Percentiles rank a stretch among this genome's conserved stretches.
Evolutionary conservation across 2,329 filamentous ascomycete species (phyloP).

Genomic region (Trichoderma atrobrunneum): DNA sequence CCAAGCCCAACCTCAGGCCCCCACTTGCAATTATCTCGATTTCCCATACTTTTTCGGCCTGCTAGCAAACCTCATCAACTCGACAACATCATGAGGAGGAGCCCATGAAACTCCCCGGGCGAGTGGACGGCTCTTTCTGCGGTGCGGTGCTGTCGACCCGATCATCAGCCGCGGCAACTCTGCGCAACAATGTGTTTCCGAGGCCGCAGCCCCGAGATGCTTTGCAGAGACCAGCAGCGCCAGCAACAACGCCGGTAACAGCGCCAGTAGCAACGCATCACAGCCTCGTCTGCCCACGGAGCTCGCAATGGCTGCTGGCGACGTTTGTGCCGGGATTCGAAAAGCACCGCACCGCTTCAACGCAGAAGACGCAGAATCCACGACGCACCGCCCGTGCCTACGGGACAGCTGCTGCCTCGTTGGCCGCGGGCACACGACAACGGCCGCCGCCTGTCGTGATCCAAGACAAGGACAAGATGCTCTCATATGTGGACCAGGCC

Average conservation of each 20-base stretch:
- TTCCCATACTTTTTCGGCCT: conserved; percentile 17
- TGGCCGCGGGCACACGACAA: conserved; percentile 21
- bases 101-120: conserved; percentile 59
- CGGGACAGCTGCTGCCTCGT: conserved; percentile 28
- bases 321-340: conserved; percentile 37
- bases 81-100: conserved; percentile 47
- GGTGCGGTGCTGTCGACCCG: conserved; percentile 52
- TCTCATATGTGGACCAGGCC: conserved; percentile 52
- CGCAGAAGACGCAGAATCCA: background rate
- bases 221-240: conserved; percentile 20
- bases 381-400: conserved; percentile 25
- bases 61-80: background rate
- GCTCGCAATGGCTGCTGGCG: conserved; percentile 41
- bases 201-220: conserved; percentile 24
- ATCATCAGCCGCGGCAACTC: conserved; percentile 32
- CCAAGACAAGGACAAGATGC: conserved; percentile 43
- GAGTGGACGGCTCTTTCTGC: conserved; percentile 60
- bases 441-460: conserved; percentile 19
- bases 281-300: conserved; percentile 32
- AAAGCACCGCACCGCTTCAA: conserved; percentile 20
- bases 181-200: conserved; percentile 23
- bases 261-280: background rate
- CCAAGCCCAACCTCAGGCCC: background rate
- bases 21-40: conserved; percentile 12
- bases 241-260: conserved; percentile 6